Percentiles rank a stretch among this genome's conserved stretches.
phyloP scores from a whole-genome alignment of 2,329 filamentous ascomycete species.

The Bipolaris gigantea region DNA sequence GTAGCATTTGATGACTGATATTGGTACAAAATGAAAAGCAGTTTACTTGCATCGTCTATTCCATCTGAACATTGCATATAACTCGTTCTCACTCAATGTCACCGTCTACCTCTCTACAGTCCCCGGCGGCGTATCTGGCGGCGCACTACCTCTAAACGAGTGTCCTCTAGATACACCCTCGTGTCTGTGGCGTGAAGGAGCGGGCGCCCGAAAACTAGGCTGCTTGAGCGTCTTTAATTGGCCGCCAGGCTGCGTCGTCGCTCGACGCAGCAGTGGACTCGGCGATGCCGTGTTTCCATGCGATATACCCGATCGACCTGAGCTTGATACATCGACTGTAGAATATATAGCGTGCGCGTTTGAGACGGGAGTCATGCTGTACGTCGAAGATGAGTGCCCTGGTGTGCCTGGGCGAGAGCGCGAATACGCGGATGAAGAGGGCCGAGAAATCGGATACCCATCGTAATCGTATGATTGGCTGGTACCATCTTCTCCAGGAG shows the following conservation, averaged over 20 bases:
- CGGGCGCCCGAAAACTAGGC: slow-evolving; percentile 9
- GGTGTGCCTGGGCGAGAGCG: slow-evolving; percentile 24
- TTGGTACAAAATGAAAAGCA: not conserved
- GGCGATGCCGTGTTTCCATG: slow-evolving; percentile 25
- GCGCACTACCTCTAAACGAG: slow-evolving; percentile 11
- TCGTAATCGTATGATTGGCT: slow-evolving; percentile 32
- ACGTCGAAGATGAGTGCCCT: not conserved
- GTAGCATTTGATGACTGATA: not conserved
- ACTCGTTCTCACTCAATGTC: too few species aligned
- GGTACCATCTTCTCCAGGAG: slow-evolving; percentile 7
- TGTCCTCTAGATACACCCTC: not conserved
- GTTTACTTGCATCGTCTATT: not conserved
- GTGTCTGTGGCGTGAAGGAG: slow-evolving; percentile 16
- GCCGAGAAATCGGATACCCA: slow-evolving; percentile 29
- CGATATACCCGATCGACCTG: slow-evolving; percentile 6
- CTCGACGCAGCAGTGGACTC: slow-evolving; percentile 41
- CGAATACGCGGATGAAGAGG: slow-evolving; percentile 19
- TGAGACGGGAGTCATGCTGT: slow-evolving; percentile 3
- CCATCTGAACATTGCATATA: too few species aligned
- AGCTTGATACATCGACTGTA: slow-evolving; percentile 8
- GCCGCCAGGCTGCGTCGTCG: slow-evolving; percentile 34
- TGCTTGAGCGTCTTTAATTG: slow-evolving; percentile 28
- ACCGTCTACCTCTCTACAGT: slow-evolving; percentile 18
- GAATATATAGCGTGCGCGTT: slow-evolving; percentile 16
- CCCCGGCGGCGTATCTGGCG: slow-evolving; percentile 34